phyloP scores from a whole-genome alignment of 306 rosid species.

The Dryas octopetala region DNA sequence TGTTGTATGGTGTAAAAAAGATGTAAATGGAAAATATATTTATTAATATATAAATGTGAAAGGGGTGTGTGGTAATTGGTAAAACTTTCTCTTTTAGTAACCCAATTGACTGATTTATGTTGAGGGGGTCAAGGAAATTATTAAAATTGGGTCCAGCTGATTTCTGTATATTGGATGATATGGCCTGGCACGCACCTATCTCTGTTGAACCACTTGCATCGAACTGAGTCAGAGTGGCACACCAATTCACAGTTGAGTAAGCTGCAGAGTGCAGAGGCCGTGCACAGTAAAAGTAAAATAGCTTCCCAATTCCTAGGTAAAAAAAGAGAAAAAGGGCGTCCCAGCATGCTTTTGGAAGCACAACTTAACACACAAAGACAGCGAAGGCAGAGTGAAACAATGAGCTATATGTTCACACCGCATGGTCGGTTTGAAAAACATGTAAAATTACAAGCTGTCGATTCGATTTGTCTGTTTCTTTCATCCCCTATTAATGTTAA shows the following conservation, averaged over 20 bases:
- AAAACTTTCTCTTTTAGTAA: too few relatives aligned
- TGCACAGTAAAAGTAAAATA: background rate
- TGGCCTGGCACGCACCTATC: slow-evolving; percentile 4
- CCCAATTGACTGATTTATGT: background rate
- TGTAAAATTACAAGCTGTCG: too few relatives aligned
- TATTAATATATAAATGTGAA: too few relatives aligned
- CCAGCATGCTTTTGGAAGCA: background rate
- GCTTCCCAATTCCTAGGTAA: background rate
- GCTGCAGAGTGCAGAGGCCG: slow-evolving; percentile 1
- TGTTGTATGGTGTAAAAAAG: too few relatives aligned
- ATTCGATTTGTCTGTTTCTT: too few relatives aligned
- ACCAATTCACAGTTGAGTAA: background rate
- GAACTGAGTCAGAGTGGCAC: background rate
- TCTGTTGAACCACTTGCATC: background rate
- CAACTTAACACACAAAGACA: background rate
- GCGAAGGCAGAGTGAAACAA: slow-evolving; percentile 3
- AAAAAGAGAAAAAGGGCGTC: background rate
- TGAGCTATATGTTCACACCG: background rate
- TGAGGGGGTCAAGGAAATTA: background rate
- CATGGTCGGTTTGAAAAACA: background rate
- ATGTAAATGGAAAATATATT: too few relatives aligned
- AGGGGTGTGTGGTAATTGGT: too few relatives aligned
- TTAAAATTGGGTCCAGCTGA: slow-evolving; percentile 7
- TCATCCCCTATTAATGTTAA: too few relatives aligned
- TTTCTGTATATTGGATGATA: background rate